phyloP scores from a whole-genome alignment of 2,329 filamentous ascomycete genomes.

The Cladosporium phlei region DNA sequence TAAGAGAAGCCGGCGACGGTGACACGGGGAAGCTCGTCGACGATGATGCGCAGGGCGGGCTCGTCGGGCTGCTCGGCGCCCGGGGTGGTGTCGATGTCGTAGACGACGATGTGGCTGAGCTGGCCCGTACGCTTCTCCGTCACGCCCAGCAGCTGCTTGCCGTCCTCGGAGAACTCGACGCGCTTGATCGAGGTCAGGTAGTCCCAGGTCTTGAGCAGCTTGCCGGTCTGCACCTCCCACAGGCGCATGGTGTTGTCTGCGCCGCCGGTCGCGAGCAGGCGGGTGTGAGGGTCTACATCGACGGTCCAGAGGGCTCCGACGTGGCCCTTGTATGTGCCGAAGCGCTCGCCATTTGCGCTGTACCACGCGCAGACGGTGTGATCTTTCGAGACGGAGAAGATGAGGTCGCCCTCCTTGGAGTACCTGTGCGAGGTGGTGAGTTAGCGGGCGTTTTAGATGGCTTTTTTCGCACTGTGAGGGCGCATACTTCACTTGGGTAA shows the following conservation, averaged over 20 bases:
- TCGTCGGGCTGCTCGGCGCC: constrained; percentile 81
- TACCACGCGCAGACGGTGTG: constrained; percentile 97
- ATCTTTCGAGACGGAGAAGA: constrained; percentile 95
- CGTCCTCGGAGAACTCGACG: constrained; percentile 95
- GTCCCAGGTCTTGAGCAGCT: constrained; percentile 94
- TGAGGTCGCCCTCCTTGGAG: constrained; percentile 90
- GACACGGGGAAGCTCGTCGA: constrained; percentile 85
- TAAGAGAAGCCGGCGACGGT: constrained; percentile 97
- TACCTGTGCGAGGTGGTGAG: constrained; percentile 51
- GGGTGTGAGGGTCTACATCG: constrained; percentile 88
- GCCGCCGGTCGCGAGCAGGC: constrained; percentile 87
- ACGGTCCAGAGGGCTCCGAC: constrained; percentile 98
- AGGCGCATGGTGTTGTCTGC: constrained; percentile 97
- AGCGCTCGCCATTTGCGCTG: constrained; percentile 93
- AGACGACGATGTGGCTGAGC: constrained; percentile 86
- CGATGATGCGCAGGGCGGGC: constrained; percentile 79
- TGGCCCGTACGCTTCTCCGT: constrained; percentile 99
- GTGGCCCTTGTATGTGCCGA: constrained; percentile 95
- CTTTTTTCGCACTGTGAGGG: not conserved
- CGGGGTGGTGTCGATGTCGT: constrained; percentile 80
- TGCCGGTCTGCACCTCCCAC: constrained; percentile 92
- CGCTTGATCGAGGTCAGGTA: constrained; percentile 96
- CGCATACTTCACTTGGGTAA: constrained; percentile 27
- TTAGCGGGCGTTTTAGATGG: constrained; percentile 15
- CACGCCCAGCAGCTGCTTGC: constrained; percentile 81